A percentile compares a stretch with the other conserved stretches of the same genome.
Conservation (phyloP, 2,329 filamentous ascomycete genomes). For the Pyrenochaeta sp. region DNA sequence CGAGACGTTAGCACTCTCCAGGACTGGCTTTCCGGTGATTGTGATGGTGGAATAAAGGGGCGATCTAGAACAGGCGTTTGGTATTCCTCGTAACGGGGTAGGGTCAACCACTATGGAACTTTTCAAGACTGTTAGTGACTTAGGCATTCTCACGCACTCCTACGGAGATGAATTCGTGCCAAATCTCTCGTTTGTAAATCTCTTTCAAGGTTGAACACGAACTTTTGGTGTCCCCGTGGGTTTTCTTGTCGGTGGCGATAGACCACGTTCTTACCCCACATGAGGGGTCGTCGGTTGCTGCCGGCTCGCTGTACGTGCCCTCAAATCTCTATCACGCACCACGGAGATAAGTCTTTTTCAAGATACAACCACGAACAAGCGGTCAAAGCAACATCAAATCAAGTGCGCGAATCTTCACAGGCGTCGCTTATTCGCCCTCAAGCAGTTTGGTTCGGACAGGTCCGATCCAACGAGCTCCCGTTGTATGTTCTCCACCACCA, state of each 20-base stretch:
- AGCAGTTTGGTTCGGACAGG: constrained; percentile 14
- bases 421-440: neutral
- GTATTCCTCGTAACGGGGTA: neutral
- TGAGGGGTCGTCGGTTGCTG: neutral
- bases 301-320: neutral
- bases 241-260: no score
- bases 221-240: no score
- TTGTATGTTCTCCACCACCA: neutral
- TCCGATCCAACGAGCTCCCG: constrained; percentile 20
- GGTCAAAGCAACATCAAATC: neutral
- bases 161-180: no score
- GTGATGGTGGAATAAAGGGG: neutral
- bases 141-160: no score
- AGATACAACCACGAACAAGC: neutral
- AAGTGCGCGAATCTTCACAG: neutral
- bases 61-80: neutral
- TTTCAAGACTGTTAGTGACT: no score
- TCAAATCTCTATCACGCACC: neutral
- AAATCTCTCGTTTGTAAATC: no score
- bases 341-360: neutral
- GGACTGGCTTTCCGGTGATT: neutral
- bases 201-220: no score
- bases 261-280: neutral
- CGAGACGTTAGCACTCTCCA: neutral
- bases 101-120: no score